Evolutionary conservation across 163 green algal species (phyloP).

Genomic region (Coccomyxa subellipsoidea): DNA sequence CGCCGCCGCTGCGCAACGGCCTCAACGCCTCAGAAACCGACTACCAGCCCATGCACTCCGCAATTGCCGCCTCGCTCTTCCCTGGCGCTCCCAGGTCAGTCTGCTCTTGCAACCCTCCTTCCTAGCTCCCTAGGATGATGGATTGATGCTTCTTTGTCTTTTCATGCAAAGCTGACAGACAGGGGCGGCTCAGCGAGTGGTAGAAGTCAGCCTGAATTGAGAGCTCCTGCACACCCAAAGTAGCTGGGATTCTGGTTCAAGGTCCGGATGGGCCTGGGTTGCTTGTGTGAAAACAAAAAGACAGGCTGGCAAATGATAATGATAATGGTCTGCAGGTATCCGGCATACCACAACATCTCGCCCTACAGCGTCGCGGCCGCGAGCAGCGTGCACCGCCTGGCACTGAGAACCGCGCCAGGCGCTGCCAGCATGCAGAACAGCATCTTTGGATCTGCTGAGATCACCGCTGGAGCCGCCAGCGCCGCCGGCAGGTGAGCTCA

Average conservation of each 20-base stretch:
- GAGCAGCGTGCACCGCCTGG: conserved; percentile 1
- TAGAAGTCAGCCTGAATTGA: no score
- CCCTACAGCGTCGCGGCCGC: background rate
- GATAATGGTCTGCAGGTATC: background rate
- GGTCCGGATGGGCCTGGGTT: no score
- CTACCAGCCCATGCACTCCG: background rate
- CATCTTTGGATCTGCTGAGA: conserved; percentile 16
- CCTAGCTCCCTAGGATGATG: no score
- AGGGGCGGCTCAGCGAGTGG: no score
- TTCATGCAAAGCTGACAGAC: no score
- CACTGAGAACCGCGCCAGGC: background rate
- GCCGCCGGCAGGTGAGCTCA: background rate
- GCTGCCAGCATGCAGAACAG: background rate
- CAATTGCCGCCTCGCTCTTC: background rate
- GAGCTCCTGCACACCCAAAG: no score
- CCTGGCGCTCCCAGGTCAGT: background rate
- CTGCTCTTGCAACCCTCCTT: no score
- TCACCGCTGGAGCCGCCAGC: background rate
- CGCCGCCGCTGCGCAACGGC: background rate
- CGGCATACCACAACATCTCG: background rate
- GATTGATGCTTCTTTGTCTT: no score
- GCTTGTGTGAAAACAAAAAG: no score
- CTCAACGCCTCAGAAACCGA: background rate
- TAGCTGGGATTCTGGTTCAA: no score
- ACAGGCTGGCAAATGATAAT: no score